Conservation (phyloP, 129 eudicot species). For the Flaveria sonorensis region DNA sequence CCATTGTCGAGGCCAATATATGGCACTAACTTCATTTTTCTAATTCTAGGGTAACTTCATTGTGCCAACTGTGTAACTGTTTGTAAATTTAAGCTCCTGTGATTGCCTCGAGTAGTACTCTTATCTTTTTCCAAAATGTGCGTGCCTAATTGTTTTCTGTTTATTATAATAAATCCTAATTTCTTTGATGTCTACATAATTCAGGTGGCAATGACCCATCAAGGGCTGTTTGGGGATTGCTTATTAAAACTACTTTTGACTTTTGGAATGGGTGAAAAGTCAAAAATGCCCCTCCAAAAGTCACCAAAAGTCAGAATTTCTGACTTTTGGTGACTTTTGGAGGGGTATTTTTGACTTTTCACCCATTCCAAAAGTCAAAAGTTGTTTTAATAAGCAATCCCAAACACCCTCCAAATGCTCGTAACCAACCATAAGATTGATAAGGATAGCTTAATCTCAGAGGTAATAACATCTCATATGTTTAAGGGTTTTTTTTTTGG, state of each 20-base stretch:
- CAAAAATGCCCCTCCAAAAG: too few relatives aligned
- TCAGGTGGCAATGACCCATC: slow-evolving; percentile 99
- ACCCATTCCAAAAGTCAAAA: too few relatives aligned
- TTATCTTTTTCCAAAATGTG: background rate
- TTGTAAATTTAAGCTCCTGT: background rate
- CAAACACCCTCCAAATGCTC: too few relatives aligned
- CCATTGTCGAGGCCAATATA: background rate
- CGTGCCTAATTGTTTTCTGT: background rate
- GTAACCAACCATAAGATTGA: slow-evolving; percentile 92
- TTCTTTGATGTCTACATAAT: background rate
- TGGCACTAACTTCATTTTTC: background rate
- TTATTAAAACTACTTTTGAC: too few relatives aligned
- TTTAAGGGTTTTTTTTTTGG: too few relatives aligned
- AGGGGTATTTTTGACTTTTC: too few relatives aligned
- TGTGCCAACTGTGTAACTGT: background rate
- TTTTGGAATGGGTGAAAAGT: too few relatives aligned
- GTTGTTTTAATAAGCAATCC: too few relatives aligned
- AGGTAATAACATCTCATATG: background rate
- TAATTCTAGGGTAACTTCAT: background rate
- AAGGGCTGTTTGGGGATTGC: too few relatives aligned
- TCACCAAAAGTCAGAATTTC: too few relatives aligned
- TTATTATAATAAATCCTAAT: background rate
- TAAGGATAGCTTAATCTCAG: slow-evolving; percentile 94
- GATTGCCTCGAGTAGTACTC: background rate
- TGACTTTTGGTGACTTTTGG: too few relatives aligned